Base-by-base conservation (phyloP, 768 basidiomycete species). In the Russula abietina region DNA sequence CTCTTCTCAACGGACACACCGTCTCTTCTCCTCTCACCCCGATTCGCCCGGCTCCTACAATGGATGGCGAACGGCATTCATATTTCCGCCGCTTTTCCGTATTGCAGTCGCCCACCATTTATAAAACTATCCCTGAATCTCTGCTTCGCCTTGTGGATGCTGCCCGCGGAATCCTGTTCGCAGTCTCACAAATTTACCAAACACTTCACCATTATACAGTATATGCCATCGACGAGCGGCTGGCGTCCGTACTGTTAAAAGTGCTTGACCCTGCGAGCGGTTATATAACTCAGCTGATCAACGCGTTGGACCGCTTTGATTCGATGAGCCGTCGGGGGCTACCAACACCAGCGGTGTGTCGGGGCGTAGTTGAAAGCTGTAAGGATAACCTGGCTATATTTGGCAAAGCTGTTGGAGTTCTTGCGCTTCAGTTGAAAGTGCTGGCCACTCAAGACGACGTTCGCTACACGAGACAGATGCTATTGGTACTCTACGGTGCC, bases 81-180 rank as follows among this genome's bases (percentile, higher is more conserved):
- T 98, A 99, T 74, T 99, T 99, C 76, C 87, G 88, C 41, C 86
- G 94, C n/a, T 78, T 96, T 26, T 93, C 93, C 2, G 85, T 87
- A 36, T 76, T 93, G 5, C 88, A 89, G 1, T 75, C 78, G 1
- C 81, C 83, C 36, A 75, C 79, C 9, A 79, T 84, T 36, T 80
- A 85, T 22, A 83, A 81, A 67, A 79, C 85, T 22, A 81, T 97
- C 10, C 91, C 95, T 0, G 75, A 79, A 17, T 75, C 88, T 16
- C 77, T 98, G 9, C 75, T 85, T 24, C 79, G 78, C 45, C 78
- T 96, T 48, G 81, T 93, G 49, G 93, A 98, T 69, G 87, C 89
- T n/a, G 87, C 92, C 51, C 87, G 97, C 30, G 93, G 91, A 26
- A 86, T 98, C 60, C 81, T 98, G 43, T 98, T 97, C 71, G 89